Base-by-base conservation (phyloP, 2,329 filamentous ascomycete genomes). In the Dothideomycetes sp. region DNA sequence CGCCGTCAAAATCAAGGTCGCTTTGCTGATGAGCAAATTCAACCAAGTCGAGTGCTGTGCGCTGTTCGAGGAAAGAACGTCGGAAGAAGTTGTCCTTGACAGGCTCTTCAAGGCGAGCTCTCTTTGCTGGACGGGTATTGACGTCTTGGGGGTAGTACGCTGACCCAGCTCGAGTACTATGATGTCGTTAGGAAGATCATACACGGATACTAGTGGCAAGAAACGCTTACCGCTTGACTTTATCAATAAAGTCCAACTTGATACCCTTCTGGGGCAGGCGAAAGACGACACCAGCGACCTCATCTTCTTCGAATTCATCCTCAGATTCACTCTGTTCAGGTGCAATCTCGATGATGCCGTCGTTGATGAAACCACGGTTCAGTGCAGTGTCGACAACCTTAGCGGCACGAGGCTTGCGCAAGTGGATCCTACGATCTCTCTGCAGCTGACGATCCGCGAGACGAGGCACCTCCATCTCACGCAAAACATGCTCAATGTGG, bases 401-500 rank as follows among this genome's bases (percentile, higher is more conserved):
- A 20, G 70, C 61, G 29, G 70, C 62, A 53, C 66, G 70, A 16
- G 69, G 71, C 48, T 64, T 66, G 44, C 72, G 66, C 41, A 71
- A 62, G 51, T 68, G 65, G n/a, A 61, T 47, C 33, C 54, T 59
- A 29, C 62, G 57, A 11, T 43, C 44, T 7, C 31, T 25, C 16
- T 42, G 31, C 10, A 42, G 24, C 12, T 42, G 32, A 11, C 45
- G 42, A 12, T 40, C 42, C 28, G 40, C 43, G 4, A 44, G 36
- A 7, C 43, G 43, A 17, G 49, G 51, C 5, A 51, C 49, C 7
- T 79, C 75, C 15, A 80, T 63, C 33, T 72, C 65, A 20, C 64
- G 65, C 43, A 94, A 69, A 43, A 88, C 72, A 47, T 89, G 80
- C 39, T 91, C 84, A 29, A 82, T 70, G 58, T 98, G 91, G 48